These are phyloP conservation scores for Bothriochloa decipiens DNA, from an alignment of 176 grass and related monocot species.

Conservation along the genomic window DNA sequence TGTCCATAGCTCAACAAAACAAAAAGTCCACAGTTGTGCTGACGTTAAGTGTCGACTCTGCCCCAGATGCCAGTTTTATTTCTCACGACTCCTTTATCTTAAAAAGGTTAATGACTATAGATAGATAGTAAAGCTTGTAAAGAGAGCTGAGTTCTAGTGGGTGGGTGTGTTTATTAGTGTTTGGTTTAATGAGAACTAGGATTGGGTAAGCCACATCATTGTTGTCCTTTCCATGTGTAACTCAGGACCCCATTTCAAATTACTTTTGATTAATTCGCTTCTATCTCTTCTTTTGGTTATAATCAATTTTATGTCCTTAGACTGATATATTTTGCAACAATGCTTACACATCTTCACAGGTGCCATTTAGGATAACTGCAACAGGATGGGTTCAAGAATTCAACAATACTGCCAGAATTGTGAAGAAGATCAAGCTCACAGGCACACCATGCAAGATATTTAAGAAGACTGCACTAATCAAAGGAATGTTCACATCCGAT, in stretches of 20 bases:
- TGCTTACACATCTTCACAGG: constrained; percentile 56
- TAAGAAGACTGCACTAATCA: constrained; percentile 93
- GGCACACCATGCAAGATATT: constrained; percentile 93
- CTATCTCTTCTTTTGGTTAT: background rate
- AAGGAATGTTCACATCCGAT: constrained; percentile 97
- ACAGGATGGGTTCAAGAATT: constrained; percentile 95
- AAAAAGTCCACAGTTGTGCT: constrained; percentile 29
- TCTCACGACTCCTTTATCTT: background rate
- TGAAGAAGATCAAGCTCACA: constrained; percentile 96
- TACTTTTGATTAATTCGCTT: constrained; percentile 1
- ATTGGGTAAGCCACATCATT: background rate
- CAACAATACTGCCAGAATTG: constrained; percentile 84
- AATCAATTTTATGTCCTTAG: constrained; percentile 20
- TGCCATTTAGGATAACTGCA: constrained; percentile 76
- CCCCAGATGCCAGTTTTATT: background rate
- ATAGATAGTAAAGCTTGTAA: too few relatives aligned
- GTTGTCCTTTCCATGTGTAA: constrained; percentile 27
- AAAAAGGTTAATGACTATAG: constrained; percentile 23
- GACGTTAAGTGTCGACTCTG: background rate
- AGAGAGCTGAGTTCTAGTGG: too few relatives aligned
- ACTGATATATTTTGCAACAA: constrained; percentile 31
- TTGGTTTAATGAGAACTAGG: too few relatives aligned
- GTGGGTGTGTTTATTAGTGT: too few relatives aligned
- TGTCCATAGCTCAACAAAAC: constrained; percentile 8
- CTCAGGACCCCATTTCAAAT: background rate